phyloP scores from a whole-genome alignment of 768 basidiomycete species.

The Hygrophoropsis aurantiaca region DNA sequence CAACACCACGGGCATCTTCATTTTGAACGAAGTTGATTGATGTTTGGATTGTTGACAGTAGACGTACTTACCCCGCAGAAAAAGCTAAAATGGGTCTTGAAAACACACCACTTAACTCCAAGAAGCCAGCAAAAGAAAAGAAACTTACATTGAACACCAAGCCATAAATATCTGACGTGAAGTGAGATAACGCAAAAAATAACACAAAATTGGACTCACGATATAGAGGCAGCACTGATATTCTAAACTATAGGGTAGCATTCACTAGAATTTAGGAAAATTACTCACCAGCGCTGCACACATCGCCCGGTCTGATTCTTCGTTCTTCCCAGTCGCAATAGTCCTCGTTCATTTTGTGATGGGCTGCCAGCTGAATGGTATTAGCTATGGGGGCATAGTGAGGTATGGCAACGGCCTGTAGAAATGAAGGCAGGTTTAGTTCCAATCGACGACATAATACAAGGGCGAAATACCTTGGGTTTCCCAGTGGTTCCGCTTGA shows the following conservation, averaged over 20 bases:
- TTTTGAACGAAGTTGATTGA: conserved; percentile 5
- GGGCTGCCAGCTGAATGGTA: conserved; percentile 57
- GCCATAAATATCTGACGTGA: conserved; percentile 60
- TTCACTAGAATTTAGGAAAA: background rate
- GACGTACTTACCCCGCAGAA: conserved; percentile 50
- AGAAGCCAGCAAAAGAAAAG: background rate
- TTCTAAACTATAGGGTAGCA: background rate
- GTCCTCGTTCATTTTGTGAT: conserved; percentile 48
- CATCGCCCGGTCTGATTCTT: conserved; percentile 60
- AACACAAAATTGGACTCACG: conserved; percentile 39
- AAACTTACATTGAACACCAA: conserved; percentile 53
- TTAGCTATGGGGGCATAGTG: conserved; percentile 62
- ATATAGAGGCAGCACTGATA: conserved; percentile 57
- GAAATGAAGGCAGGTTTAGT: too few relatives aligned
- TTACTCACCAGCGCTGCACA: conserved; percentile 54
- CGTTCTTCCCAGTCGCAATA: conserved; percentile 45
- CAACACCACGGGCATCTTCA: conserved; percentile 53
- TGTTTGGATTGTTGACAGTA: background rate
- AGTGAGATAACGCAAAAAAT: conserved; percentile 8
- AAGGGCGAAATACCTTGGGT: conserved; percentile 53
- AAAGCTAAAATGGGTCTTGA: conserved; percentile 55
- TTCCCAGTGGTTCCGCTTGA: conserved; percentile 77
- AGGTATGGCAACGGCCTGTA: conserved; percentile 58
- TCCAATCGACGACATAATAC: background rate
- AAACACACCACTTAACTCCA: conserved; percentile 23